Evolutionary conservation across 2,329 filamentous ascomycete genomes (phyloP).

Genomic region (Cladosporium austrohemisphaericum): DNA sequence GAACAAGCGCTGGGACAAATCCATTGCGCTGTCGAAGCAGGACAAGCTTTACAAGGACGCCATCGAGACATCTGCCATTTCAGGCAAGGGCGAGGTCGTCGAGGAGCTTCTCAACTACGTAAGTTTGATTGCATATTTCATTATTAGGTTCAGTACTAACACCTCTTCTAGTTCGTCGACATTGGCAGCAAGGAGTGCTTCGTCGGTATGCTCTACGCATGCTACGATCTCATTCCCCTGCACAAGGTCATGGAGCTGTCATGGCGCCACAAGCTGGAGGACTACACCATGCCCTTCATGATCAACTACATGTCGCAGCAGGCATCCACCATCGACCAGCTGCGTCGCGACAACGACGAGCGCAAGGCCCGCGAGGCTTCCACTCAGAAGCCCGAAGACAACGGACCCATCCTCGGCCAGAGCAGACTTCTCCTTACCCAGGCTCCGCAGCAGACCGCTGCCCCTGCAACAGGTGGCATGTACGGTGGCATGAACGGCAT

Average conservation of each 20-base stretch:
- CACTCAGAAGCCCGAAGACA: constrained; percentile 87
- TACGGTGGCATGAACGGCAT: constrained; percentile 67
- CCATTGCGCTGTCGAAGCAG: constrained; percentile 94
- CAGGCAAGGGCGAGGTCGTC: constrained; percentile 83
- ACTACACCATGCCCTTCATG: constrained; percentile 99
- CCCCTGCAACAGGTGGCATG: constrained; percentile 59
- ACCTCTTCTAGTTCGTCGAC: constrained; percentile 75
- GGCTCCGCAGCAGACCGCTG: constrained; percentile 60
- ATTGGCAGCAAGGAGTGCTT: constrained; percentile 99
- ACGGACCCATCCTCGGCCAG: constrained; percentile 85
- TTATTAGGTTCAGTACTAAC: background rate
- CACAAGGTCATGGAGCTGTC: constrained; percentile 93
- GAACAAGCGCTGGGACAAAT: constrained; percentile 99
- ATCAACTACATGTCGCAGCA: constrained; percentile 96
- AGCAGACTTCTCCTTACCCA: constrained; percentile 94
- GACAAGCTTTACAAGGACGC: constrained; percentile 99
- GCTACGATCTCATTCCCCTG: constrained; percentile 92
- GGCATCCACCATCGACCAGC: constrained; percentile 73
- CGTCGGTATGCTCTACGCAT: constrained; percentile 98
- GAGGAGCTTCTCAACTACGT: constrained; percentile 96
- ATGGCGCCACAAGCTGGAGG: constrained; percentile 88
- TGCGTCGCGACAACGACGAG: constrained; percentile 96
- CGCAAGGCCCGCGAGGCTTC: constrained; percentile 68
- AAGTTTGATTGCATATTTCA: constrained; percentile 52
- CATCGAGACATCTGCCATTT: constrained; percentile 94